Conservation (phyloP, 192 early-diverging fungal genomes). For the Paraglomus brasilianum region DNA sequence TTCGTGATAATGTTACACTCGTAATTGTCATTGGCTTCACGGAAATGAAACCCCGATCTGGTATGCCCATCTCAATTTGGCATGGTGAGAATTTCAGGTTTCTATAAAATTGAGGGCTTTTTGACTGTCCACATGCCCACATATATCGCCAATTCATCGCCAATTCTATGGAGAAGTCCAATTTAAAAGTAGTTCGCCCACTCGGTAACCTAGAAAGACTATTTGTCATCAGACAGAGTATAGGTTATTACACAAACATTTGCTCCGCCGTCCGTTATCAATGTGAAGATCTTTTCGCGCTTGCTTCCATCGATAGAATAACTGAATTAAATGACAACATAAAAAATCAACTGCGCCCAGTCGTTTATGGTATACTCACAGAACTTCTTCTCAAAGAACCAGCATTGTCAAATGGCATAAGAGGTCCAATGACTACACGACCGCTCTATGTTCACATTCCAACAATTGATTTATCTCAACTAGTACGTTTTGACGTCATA, state of each 20-base stretch:
- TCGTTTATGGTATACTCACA: background rate
- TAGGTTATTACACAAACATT: conserved; percentile 5
- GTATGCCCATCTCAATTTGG: too few species aligned
- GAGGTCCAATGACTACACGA: background rate
- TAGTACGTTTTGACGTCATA: background rate
- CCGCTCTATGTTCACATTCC: background rate
- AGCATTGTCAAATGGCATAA: background rate
- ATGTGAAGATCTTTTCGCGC: conserved; percentile 6
- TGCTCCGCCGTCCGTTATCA: background rate
- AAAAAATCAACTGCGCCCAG: background rate
- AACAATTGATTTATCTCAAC: conserved; percentile 5
- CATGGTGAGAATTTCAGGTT: too few species aligned
- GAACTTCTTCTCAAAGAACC: background rate
- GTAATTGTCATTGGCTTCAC: too few species aligned
- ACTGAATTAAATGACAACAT: background rate
- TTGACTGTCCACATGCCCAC: too few species aligned
- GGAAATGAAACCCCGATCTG: too few species aligned
- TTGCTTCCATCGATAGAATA: too few species aligned
- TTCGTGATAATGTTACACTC: too few species aligned
- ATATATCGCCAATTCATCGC: too few species aligned
- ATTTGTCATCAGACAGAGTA: background rate
- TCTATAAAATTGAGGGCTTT: too few species aligned
- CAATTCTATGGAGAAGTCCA: too few species aligned
- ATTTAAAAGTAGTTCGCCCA: background rate
- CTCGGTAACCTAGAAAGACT: conserved; percentile 6